Base-by-base conservation (phyloP, 2,329 filamentous ascomycete species). In the Rhinocladiella similis region DNA sequence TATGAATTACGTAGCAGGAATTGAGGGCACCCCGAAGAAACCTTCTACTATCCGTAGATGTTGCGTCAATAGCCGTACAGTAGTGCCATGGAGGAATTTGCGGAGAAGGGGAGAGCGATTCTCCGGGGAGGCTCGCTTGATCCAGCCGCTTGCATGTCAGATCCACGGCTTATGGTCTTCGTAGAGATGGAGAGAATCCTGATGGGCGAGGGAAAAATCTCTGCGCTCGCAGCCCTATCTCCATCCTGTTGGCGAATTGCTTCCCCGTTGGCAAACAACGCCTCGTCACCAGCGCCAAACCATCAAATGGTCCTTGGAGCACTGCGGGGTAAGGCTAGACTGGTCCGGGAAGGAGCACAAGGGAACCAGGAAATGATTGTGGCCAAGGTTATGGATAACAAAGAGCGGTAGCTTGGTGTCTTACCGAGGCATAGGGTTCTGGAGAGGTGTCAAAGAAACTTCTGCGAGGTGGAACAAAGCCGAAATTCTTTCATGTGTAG, bases 241-340 rank as follows among this genome's bases (percentile, higher is more conserved):
- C 10, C 29, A 33, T 33, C 29, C 3, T 33, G 29, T 33, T 33
- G 29, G 29, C 29, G 29, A 33, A 33, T 33, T 4, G 22, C 22
- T 7, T 25, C n/a, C n/a, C n/a, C n/a, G n/a, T n/a, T n/a, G n/a
- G n/a, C n/a, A n/a, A n/a, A n/a, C n/a, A n/a, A n/a, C n/a, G n/a
- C n/a, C n/a, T n/a, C n/a, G 22, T 25, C 22, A 25, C 22, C 22
- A 4, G 22, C 22, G 22, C 22, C 22, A 25, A 22, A 19, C 22
- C 18, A 19, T 18, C 42, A 45, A 42, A 53, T 50, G 46, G 45
- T 14, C 50, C 56, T 18, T 39, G 46, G 29, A 9, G 18, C 19
- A 50, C 46, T 61, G 59, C 59, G 59, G 59, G 59, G 59, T 61
- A 61, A 57, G 59, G 59, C 59, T 61, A 57, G 29, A 25, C 54